These are phyloP conservation scores for Colletotrichum sp. DNA, from an alignment of 2,329 filamentous ascomycete genomes.

Conservation along the genomic window DNA sequence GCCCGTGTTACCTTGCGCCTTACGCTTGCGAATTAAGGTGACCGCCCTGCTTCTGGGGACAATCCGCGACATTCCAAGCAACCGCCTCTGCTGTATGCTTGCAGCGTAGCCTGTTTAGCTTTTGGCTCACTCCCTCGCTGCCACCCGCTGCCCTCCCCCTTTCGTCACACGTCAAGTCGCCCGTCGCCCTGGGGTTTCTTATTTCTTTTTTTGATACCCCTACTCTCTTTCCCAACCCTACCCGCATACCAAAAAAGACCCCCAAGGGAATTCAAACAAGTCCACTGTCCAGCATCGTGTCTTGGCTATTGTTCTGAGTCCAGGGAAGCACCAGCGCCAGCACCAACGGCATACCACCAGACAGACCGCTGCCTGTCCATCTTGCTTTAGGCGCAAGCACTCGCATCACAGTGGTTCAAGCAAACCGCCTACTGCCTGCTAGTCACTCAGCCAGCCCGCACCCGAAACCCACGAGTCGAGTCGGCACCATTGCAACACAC, in stretches of 20 bases:
- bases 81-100: neutral
- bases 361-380: neutral
- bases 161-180: neutral
- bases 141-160: neutral
- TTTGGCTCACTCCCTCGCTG: constrained; percentile 2
- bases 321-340: neutral
- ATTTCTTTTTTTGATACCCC: neutral
- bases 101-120: neutral
- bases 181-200: neutral
- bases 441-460: constrained; percentile 1
- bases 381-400: neutral
- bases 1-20: neutral
- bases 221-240: neutral
- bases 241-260: neutral
- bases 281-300: neutral
- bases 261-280: neutral
- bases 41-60: neutral
- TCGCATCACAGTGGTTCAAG: constrained; percentile 4
- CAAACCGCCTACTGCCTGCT: neutral
- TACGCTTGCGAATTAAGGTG: neutral
- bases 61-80: constrained; percentile 15
- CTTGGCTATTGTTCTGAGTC: neutral
- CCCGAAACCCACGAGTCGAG: constrained; percentile 14
- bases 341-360: neutral
- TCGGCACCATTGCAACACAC: constrained; percentile 8